Evolutionary conservation across 345 rosid genomes (phyloP), one percentile per base, ranked within the genome.

Genomic region (Melaleuca quinquenervia): DNA sequence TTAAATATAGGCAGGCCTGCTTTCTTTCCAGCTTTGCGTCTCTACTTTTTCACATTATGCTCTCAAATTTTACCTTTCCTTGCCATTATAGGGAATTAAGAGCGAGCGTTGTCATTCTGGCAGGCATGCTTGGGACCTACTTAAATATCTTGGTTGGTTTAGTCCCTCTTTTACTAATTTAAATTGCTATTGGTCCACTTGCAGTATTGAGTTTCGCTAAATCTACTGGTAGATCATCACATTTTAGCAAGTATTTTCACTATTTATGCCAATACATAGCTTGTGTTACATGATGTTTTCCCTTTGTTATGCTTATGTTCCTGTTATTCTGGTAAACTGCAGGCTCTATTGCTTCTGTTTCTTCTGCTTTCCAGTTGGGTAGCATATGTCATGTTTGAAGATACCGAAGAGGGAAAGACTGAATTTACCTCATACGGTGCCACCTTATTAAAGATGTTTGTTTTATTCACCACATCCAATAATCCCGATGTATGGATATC

Each of bases 401-500:
- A 97, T 89, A 97, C 99, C n/a, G 87, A 91, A 62, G 91, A 96
- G 87, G 99, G 99, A 53, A 92, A 89, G 90, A 88, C 86, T 51
- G 24, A 92, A 83, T 97, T 96, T 89, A 93, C 91, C 52, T 95
- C 99, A 83, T 97, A 92, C 82, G 97, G 96, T 84, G 87, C 90
- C 50, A 95, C 99, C 53, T 91, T 97, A 87, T 97, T 94, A 87
- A 91, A 95, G 87, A 94, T 97, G 98, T 94, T 97, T 90, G 87
- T 97, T 87, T 91, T 97, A 86, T 97, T 94, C 90, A 97, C 99
- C 76, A 97, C 99, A 84, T 94, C 99, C 87, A 97, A 97, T 93
- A 97, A 96, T 86, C 99, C 99, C 85, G 98, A 96, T 93, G 99
- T 97, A 60, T 97, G 99, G 99, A 91, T 96, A 89, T 96, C 96